Conservation (phyloP, 176 grass and related monocot species). For the Hsuehochloa calcarea region DNA sequence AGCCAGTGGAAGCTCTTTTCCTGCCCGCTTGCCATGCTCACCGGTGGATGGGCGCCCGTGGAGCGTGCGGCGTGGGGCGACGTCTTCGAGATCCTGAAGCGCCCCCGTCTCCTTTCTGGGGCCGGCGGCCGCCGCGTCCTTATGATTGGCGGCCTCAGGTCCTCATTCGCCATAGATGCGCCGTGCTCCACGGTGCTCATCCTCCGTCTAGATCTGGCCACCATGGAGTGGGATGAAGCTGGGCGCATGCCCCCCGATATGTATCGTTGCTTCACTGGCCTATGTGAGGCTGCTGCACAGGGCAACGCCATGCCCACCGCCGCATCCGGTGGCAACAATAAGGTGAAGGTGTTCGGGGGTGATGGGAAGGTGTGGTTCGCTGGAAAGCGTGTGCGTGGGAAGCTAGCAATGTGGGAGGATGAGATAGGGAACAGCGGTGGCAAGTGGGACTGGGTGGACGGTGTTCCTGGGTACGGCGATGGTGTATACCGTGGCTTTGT, state of each 20-base stretch:
- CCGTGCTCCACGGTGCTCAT: slow-evolving; percentile 97
- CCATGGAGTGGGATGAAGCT: slow-evolving; percentile 98
- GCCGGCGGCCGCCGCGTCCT: slow-evolving; percentile 66
- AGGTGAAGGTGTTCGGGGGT: slow-evolving; percentile 98
- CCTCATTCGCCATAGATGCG: slow-evolving; percentile 70
- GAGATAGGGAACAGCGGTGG: slow-evolving; percentile 47
- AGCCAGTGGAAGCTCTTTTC: slow-evolving; percentile 99
- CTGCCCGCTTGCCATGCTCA: slow-evolving; percentile 62
- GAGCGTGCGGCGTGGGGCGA: slow-evolving; percentile 69
- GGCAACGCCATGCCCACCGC: slow-evolving; percentile 10
- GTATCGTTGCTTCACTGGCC: slow-evolving; percentile 87
- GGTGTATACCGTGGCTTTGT: slow-evolving; percentile 93
- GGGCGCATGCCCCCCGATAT: slow-evolving; percentile 88
- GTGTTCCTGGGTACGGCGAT: slow-evolving; percentile 70
- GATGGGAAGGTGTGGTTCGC: slow-evolving; percentile 97
- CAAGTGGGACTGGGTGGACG: slow-evolving; percentile 84
- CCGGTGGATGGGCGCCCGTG: slow-evolving; percentile 73
- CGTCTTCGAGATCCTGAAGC: slow-evolving; percentile 93
- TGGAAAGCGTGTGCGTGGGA: slow-evolving; percentile 78
- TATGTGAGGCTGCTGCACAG: slow-evolving; percentile 45
- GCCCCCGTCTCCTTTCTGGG: slow-evolving; percentile 75
- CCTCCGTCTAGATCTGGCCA: slow-evolving; percentile 72
- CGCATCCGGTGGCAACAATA: slow-evolving; percentile 60
- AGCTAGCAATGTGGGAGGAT: slow-evolving; percentile 97
- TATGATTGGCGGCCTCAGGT: slow-evolving; percentile 90